Conservation (phyloP, 192 early-diverging fungal species). For the Gonapodya sp. region DNA sequence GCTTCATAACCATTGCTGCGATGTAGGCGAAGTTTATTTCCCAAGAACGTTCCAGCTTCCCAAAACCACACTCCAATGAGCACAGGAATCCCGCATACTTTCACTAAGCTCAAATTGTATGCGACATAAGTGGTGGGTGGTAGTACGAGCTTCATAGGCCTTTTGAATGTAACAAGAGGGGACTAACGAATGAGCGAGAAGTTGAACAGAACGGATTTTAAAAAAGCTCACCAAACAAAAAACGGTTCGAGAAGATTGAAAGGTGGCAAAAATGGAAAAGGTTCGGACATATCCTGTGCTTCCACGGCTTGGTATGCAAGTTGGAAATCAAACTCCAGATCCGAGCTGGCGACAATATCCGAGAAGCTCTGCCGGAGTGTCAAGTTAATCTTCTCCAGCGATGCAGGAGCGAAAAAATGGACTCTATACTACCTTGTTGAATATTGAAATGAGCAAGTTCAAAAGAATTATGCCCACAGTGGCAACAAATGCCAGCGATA, state of each 20-base stretch:
- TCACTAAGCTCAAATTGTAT: neutral
- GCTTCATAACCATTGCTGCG: too few species aligned
- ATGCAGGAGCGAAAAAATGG: neutral
- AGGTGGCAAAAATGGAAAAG: neutral
- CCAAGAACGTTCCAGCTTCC: neutral
- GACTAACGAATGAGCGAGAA: too few species aligned
- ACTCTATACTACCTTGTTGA: neutral
- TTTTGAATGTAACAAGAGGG: too few species aligned
- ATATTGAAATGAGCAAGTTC: neutral
- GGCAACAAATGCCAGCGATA: neutral
- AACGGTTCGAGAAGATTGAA: neutral
- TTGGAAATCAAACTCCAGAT: neutral
- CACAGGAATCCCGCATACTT: neutral
- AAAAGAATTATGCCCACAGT: neutral
- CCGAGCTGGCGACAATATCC: neutral
- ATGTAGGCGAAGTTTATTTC: too few species aligned
- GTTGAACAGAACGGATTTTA: too few species aligned
- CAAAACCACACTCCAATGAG: neutral
- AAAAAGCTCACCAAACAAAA: slow-evolving; percentile 4
- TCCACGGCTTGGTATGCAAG: neutral
- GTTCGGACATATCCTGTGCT: neutral
- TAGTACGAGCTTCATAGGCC: neutral
- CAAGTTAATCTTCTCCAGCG: neutral
- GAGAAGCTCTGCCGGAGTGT: neutral
- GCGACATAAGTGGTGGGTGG: neutral